Base-by-base conservation (phyloP, 2,329 filamentous ascomycete species). In the Colletotrichum acutatum region DNA sequence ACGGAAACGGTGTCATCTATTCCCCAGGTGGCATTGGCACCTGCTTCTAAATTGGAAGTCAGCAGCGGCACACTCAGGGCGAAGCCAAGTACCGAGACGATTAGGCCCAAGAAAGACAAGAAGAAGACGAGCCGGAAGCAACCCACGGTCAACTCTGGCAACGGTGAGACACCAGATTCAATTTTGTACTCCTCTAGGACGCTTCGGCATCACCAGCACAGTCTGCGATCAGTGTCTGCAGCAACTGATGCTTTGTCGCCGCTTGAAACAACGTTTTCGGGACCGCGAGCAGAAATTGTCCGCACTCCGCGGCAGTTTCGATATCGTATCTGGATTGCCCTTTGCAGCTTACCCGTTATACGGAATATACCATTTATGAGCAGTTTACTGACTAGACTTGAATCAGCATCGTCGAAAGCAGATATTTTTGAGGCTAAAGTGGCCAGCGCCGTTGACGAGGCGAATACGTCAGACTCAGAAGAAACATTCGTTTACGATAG, bases 401-500 rank as follows among this genome's bases (percentile, higher is more conserved):
- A 80, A 78, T 82, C 88, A 92, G 94, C 92, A 73, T 97, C 95
- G 19, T 97, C 95, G 73, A 98, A 98, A 85, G 96, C 97, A 80
- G 97, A 99, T 83, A 95, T 98, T 64, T 99, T 99, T 81, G 97
- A 98, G 85, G 95, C 95, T 77, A 97, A 97, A 80, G 95, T 99
- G 76, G 96, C 96, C 63, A 98, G 92, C 81, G 96, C 96, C 9
- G 95, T 99, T 65, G 96, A 98, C 80, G 95, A 98, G 82, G 95
- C 95, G 57, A 94, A 98, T 82, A 97, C 96, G 14, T 98, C 96
- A 7, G 97, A 99, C 81, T 98, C 96, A 1, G 97, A 98, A 79
- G 97, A 98, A 83, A 98, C 97, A 0, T 99, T 98, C 82, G 97
- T 99, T 19, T 99, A 99, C 84, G 97, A 99, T 82, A 98, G 97